Percentiles rank a stretch among this genome's conserved stretches.
Conservation (phyloP, 2,329 filamentous ascomycete species). For the Ceratocystis papillata region DNA sequence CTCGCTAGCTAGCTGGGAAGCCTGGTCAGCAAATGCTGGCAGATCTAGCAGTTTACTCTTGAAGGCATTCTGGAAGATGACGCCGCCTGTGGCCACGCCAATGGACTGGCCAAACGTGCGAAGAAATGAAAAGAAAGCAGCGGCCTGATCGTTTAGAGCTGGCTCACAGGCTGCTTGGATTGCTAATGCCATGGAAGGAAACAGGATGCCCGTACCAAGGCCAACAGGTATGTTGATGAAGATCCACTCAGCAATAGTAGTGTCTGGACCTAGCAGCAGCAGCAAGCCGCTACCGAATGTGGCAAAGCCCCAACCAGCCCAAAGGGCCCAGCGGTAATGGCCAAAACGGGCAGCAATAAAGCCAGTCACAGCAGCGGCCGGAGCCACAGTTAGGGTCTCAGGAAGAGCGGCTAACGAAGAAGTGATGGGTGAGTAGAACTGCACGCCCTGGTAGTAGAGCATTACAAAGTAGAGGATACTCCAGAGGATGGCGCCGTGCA, state of each 20-base stretch:
- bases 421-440: conserved; percentile 43
- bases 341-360: conserved; percentile 45
- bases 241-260: conserved; percentile 45
- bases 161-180: conserved; percentile 49
- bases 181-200: conserved; percentile 51
- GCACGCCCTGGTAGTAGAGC: conserved; percentile 42
- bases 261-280: conserved; percentile 38
- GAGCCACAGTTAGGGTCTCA: conserved; percentile 52
- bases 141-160: conserved; percentile 42
- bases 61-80: conserved; percentile 59
- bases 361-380: conserved; percentile 47
- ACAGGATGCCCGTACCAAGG: conserved; percentile 52
- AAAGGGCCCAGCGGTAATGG: conserved; percentile 50
- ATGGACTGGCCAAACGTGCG: conserved; percentile 29
- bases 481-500: conserved; percentile 49
- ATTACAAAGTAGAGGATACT: conserved; percentile 44
- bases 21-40: conserved; percentile 36
- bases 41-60: conserved; percentile 39
- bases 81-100: conserved; percentile 39
- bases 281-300: conserved; percentile 49
- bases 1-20: conserved; percentile 43
- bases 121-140: conserved; percentile 54
- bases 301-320: conserved; percentile 50
- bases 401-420: conserved; percentile 49
- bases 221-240: conserved; percentile 51